phyloP scores from a whole-genome alignment of 2,329 filamentous ascomycete genomes.

The Pseudogymnoascus sp. region DNA sequence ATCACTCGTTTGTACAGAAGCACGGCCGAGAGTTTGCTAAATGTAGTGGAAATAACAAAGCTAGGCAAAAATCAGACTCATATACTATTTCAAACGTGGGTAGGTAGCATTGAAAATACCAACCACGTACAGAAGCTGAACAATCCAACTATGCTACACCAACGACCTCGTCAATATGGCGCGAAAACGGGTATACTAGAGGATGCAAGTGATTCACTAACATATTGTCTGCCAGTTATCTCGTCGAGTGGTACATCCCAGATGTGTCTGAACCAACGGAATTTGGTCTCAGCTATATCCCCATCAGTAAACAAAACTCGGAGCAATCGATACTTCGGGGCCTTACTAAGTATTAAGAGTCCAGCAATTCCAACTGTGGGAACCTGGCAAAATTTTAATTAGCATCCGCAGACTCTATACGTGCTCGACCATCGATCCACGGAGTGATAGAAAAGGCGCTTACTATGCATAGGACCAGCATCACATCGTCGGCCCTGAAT shows the following conservation, averaged over 20 bases:
- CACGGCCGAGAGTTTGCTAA: not conserved
- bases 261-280: conserved; percentile 5
- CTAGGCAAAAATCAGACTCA: not conserved
- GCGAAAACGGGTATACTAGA: not conserved
- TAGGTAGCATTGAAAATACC: not conserved
- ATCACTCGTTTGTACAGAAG: conserved; percentile 3
- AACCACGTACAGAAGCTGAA: not conserved
- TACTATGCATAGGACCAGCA: conserved; percentile 2
- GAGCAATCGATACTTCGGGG: not conserved
- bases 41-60: not conserved
- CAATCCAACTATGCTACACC: not conserved
- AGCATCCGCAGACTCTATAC: not conserved
- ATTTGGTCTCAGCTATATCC: not conserved
- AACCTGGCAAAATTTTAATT: not conserved
- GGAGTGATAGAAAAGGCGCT: not conserved
- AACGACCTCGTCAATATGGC: not conserved
- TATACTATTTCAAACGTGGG: not conserved
- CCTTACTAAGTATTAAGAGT: not conserved
- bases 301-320: not conserved
- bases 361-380: not conserved
- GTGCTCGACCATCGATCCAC: not conserved
- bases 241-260: not conserved
- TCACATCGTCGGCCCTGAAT: not conserved
- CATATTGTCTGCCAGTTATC: not conserved
- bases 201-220: not conserved